Percentiles rank a stretch among this genome's conserved stretches.
Evolutionary conservation across 2,329 filamentous ascomycete species (phyloP).

Genomic region (Alternaria dauci): DNA sequence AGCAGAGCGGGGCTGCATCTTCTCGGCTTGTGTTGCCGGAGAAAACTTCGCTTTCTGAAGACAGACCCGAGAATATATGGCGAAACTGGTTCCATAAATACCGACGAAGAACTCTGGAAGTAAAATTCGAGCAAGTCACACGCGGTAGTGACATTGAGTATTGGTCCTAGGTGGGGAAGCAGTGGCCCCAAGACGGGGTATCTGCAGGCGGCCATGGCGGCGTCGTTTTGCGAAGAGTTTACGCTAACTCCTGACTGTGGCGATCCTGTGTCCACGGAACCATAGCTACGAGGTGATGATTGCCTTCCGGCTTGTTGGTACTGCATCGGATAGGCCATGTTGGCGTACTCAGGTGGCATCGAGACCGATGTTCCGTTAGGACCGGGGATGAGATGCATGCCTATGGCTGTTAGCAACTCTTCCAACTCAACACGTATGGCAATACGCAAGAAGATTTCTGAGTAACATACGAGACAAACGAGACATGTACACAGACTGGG

Average conservation of each 20-base stretch:
- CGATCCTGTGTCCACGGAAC: constrained; percentile 48
- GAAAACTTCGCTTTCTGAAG: constrained; percentile 86
- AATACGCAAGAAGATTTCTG: neutral
- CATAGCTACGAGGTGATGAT: constrained; percentile 47
- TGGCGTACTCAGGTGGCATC: constrained; percentile 42
- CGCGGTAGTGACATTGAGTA: constrained; percentile 80
- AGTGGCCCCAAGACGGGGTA: constrained; percentile 88
- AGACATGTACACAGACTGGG: constrained; percentile 4
- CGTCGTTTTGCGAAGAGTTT: constrained; percentile 45
- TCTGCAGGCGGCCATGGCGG: constrained; percentile 53
- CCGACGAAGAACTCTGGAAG: constrained; percentile 86
- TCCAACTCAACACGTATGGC: neutral
- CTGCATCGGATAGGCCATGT: constrained; percentile 46
- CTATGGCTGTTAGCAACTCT: constrained; percentile 12
- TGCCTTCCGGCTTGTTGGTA: constrained; percentile 40
- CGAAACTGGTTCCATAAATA: constrained; percentile 86
- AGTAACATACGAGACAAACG: constrained; percentile 1
- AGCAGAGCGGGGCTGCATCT: constrained; percentile 84
- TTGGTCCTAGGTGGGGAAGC: constrained; percentile 78
- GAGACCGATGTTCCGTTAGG: constrained; percentile 36
- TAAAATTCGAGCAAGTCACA: constrained; percentile 92
- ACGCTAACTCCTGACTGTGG: constrained; percentile 47
- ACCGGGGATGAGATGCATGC: constrained; percentile 47
- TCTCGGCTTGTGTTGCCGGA: constrained; percentile 82
- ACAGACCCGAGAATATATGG: constrained; percentile 89